phyloP scores from a whole-genome alignment of 1,139 yeast genomes.

The Saccharomyces hybrid region DNA sequence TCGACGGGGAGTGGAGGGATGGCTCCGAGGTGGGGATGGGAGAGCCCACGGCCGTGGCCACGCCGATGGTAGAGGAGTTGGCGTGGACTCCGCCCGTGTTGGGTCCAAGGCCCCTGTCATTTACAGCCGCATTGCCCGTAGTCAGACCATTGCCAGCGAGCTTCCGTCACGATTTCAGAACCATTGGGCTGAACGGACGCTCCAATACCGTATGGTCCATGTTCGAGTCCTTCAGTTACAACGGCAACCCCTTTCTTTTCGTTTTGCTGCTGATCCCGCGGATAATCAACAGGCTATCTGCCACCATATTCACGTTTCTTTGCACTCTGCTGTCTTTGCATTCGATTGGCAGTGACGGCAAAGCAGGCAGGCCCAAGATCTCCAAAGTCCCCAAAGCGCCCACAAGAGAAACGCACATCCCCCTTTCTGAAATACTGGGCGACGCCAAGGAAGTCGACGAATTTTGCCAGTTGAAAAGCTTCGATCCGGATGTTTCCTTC shows the following conservation, averaged over 20 bases:
- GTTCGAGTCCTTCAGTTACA: conserved; percentile 1
- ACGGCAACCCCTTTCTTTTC: conserved; percentile 13
- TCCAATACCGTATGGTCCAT: conserved; percentile 7
- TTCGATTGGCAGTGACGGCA: conserved; percentile 3
- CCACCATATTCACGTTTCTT: conserved; percentile 2
- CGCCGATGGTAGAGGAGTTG: conserved; percentile 9
- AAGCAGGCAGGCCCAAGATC: conserved; percentile 8
- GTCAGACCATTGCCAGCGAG: conserved; percentile 29
- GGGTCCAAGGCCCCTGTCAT: neutral
- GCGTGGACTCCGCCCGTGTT: conserved; percentile 4
- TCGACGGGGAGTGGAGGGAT: conserved; percentile 33
- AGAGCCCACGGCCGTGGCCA: conserved; percentile 15
- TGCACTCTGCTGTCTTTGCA: conserved; percentile 6
- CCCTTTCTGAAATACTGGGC: neutral
- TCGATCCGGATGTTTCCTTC: conserved; percentile 14
- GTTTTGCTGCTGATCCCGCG: conserved; percentile 23
- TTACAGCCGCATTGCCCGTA: conserved; percentile 14
- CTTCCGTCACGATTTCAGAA: conserved; percentile 20
- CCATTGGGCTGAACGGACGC: conserved; percentile 19
- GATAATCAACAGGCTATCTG: neutral
- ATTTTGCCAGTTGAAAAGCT: neutral
- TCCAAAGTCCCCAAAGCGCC: conserved; percentile 18
- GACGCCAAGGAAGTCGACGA: neutral
- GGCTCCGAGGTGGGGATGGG: conserved; percentile 18
- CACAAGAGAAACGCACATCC: neutral